phyloP scores from a whole-genome alignment of 2,329 filamentous ascomycete species.

The Aureobasidium sp. region DNA sequence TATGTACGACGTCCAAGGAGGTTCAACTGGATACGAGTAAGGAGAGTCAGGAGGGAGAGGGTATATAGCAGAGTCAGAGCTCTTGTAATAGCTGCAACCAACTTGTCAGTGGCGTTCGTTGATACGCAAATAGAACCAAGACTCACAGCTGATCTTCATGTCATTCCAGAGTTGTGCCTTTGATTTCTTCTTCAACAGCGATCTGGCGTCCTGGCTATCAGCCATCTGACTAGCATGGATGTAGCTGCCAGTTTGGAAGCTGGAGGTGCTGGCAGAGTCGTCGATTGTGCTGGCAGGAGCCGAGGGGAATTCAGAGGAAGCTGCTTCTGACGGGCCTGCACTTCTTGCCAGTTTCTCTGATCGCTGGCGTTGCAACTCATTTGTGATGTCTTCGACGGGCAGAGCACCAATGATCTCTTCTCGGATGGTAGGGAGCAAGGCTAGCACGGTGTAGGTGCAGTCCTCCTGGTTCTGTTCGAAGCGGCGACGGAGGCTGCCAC shows the following conservation, averaged over 20 bases:
- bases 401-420: conserved; percentile 81
- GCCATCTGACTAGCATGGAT: conserved; percentile 72
- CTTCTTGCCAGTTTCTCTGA: conserved; percentile 58
- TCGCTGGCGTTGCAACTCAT: conserved; percentile 92
- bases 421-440: conserved; percentile 82
- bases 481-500: conserved; percentile 70
- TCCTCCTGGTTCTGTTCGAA: conserved; percentile 99
- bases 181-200: conserved; percentile 57
- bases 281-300: conserved; percentile 63
- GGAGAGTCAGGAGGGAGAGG: conserved; percentile 75
- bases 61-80: conserved; percentile 91
- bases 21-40: conserved; percentile 94
- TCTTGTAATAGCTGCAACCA: conserved; percentile 66
- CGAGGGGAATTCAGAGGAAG: conserved; percentile 48
- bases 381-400: conserved; percentile 85
- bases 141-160: conserved; percentile 85
- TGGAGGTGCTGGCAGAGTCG: conserved; percentile 67
- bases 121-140: background rate
- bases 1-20: conserved; percentile 93
- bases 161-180: conserved; percentile 97
- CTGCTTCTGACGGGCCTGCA: conserved; percentile 47
- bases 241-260: conserved; percentile 72
- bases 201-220: conserved; percentile 34
- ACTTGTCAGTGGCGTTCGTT: conserved; percentile 13
- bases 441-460: conserved; percentile 96